phyloP scores from a whole-genome alignment of 352 stramenopile genomes.

The Globisporangium nagaii region DNA sequence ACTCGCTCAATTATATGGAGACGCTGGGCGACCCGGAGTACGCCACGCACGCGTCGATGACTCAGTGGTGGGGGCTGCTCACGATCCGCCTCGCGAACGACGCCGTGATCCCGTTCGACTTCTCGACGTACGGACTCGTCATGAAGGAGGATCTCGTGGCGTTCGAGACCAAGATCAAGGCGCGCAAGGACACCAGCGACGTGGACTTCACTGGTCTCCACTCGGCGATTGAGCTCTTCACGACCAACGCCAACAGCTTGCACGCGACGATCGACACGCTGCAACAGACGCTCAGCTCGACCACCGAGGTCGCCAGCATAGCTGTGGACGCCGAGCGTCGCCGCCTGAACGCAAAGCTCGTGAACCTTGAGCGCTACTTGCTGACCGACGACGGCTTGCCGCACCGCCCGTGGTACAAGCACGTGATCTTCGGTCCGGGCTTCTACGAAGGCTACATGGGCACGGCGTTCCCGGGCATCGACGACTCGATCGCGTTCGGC shows the following conservation, averaged over 20 bases:
- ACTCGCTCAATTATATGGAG: constrained; percentile 71
- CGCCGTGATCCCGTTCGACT: constrained; percentile 61
- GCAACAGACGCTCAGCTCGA: too few species aligned
- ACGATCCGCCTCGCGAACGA: constrained; percentile 49
- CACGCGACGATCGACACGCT: too few species aligned
- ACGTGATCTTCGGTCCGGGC: constrained; percentile 51
- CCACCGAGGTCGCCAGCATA: too few species aligned
- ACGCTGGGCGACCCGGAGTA: constrained; percentile 58
- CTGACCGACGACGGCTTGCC: constrained; percentile 30
- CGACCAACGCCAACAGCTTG: constrained; percentile 24
- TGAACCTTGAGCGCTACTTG: constrained; percentile 40
- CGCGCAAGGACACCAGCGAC: background rate
- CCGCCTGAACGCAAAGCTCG: constrained; percentile 52
- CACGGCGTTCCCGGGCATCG: constrained; percentile 44
- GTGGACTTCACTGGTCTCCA: constrained; percentile 34
- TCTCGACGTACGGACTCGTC: constrained; percentile 48
- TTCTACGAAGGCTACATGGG: constrained; percentile 55
- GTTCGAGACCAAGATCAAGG: constrained; percentile 18
- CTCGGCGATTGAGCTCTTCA: constrained; percentile 36
- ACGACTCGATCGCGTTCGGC: constrained; percentile 37
- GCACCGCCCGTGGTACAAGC: constrained; percentile 51
- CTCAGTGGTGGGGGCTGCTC: constrained; percentile 60
- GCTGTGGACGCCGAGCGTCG: too few species aligned
- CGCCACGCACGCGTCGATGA: constrained; percentile 37
- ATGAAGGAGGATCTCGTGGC: constrained; percentile 42